Conservation (phyloP, 2,329 filamentous ascomycete species). For the Mariannaea sp. region DNA sequence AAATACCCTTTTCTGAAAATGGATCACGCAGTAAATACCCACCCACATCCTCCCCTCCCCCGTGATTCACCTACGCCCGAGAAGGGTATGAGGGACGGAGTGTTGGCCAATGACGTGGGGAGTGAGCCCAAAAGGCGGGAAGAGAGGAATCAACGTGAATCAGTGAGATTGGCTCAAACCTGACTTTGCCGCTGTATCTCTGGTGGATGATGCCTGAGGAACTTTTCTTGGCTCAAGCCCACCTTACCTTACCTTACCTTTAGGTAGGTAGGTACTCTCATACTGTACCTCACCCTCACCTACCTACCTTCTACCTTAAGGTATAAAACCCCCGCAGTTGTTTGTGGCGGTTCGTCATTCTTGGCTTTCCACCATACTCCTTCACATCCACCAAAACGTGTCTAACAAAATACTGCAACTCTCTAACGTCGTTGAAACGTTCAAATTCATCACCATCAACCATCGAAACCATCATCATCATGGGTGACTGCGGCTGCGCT, state of each 20-base stretch:
- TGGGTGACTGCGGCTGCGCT: constrained; percentile 51
- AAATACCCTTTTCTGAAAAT: constrained; percentile 1
- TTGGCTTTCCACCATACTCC: not conserved
- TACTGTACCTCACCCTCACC: no score
- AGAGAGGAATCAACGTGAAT: not conserved
- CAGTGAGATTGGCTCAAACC: constrained; percentile 1
- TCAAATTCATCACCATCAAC: constrained; percentile 10
- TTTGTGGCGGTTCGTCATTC: not conserved
- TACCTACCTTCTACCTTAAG: not conserved
- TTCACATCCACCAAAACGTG: no score
- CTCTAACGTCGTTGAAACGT: no score
- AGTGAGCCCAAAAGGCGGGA: not conserved
- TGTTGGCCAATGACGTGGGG: constrained; percentile 11
- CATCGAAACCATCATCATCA: constrained; percentile 38
- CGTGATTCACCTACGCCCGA: not conserved
- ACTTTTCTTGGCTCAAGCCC: no score
- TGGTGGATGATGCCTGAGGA: constrained; percentile 10
- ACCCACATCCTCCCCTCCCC: not conserved
- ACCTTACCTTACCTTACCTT: no score
- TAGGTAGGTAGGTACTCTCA: no score
- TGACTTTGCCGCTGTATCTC: not conserved
- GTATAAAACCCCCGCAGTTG: constrained; percentile 6
- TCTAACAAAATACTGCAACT: no score
- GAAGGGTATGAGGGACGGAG: no score
- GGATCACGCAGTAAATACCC: not conserved